Evolutionary conservation across 1,284 basidiomycete genomes (phyloP).

Genomic region (Phlebopus sp.): DNA sequence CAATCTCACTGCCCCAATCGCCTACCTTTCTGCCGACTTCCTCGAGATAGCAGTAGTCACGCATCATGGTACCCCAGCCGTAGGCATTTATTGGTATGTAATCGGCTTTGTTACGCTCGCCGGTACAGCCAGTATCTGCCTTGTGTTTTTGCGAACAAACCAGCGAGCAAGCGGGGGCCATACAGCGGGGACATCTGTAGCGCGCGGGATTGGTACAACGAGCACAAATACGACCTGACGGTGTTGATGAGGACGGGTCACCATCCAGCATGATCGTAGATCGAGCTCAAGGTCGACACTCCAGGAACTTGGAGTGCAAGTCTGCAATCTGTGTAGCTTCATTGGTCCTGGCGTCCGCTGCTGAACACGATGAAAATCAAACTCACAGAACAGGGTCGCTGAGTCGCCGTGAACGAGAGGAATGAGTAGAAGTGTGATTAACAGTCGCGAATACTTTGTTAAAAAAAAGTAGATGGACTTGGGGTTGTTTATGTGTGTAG

Average conservation of each 20-base stretch:
- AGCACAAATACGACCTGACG: slow-evolving; percentile 14
- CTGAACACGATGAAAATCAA: too few relatives aligned
- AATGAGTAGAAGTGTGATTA: too few relatives aligned
- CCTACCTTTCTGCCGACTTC: slow-evolving; percentile 69
- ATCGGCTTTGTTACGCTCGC: slow-evolving; percentile 67
- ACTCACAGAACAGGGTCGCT: too few relatives aligned
- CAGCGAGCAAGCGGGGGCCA: slow-evolving; percentile 68
- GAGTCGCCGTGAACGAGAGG: too few relatives aligned
- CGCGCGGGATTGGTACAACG: slow-evolving; percentile 51
- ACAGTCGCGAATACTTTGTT: too few relatives aligned
- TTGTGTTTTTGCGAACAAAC: slow-evolving; percentile 76
- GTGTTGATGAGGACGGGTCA: neutral
- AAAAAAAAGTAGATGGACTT: too few relatives aligned
- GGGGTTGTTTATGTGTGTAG: neutral
- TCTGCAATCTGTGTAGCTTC: too few relatives aligned
- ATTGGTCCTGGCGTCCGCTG: too few relatives aligned
- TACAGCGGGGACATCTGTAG: slow-evolving; percentile 84
- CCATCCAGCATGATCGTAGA: neutral
- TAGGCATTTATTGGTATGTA: slow-evolving; percentile 81
- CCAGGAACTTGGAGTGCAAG: too few relatives aligned
- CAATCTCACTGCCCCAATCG: slow-evolving; percentile 72
- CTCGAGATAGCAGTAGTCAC: slow-evolving; percentile 83
- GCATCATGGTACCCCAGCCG: slow-evolving; percentile 78
- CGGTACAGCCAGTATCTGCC: slow-evolving; percentile 58
- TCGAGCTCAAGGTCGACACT: too few relatives aligned